Evolutionary conservation across 2,329 filamentous ascomycete species (phyloP).

Genomic region (Nigrospora sphaerica): DNA sequence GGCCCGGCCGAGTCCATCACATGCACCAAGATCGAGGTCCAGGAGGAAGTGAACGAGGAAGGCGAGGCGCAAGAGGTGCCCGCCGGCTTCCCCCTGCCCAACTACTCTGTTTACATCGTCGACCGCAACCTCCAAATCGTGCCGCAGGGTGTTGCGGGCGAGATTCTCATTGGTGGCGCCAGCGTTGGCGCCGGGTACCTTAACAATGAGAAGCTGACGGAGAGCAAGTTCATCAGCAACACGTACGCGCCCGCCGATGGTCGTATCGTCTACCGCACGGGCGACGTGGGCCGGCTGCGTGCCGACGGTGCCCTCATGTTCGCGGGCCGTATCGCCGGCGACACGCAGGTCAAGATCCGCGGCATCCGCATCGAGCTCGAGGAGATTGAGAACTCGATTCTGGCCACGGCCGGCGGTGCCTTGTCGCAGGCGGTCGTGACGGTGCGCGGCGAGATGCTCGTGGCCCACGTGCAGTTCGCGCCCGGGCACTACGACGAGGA

Average conservation of each 20-base stretch:
- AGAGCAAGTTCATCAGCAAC: conserved; percentile 14
- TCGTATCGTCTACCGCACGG: conserved; percentile 6
- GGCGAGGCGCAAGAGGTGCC: neutral
- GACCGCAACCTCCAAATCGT: conserved; percentile 1
- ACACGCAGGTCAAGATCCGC: conserved; percentile 30
- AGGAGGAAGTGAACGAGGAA: neutral
- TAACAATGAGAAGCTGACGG: conserved; percentile 11
- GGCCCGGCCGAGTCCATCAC: neutral
- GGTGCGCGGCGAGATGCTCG: neutral
- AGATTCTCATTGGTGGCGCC: conserved; percentile 6
- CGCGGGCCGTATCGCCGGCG: conserved; percentile 25
- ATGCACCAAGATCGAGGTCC: neutral
- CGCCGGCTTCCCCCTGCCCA: neutral
- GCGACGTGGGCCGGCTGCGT: conserved; percentile 15
- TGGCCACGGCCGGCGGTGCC: neutral
- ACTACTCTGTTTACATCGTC: conserved; percentile 4
- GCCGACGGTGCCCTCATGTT: conserved; percentile 21
- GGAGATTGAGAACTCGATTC: conserved; percentile 27
- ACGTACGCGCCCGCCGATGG: neutral
- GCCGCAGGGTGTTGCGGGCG: conserved; percentile 3
- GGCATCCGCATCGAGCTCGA: conserved; percentile 34
- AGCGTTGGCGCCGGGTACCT: conserved; percentile 20
- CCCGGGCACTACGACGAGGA: neutral
- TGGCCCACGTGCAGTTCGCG: neutral
- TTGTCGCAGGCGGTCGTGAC: neutral